Evolutionary conservation across 352 stramenopile species (phyloP).

Genomic region (Lagenidium giganteum): DNA sequence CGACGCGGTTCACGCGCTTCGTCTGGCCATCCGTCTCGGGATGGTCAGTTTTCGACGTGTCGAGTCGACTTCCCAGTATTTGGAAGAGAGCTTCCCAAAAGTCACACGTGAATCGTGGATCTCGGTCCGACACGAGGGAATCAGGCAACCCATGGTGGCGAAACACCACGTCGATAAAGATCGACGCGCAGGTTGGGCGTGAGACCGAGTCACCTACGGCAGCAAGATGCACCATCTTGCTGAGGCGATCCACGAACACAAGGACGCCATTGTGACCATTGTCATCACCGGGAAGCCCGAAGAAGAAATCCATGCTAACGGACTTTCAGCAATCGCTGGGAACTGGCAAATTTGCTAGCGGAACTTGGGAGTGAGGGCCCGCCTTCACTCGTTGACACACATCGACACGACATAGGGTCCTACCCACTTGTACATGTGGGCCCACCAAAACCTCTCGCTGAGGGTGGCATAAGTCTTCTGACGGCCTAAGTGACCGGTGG

Average conservation of each 20-base stretch:
- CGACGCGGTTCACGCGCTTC: conserved; percentile 5
- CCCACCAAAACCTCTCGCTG: conserved; percentile 4
- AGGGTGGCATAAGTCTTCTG: conserved; percentile 17
- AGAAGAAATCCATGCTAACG: conserved; percentile 15
- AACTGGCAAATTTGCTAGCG: conserved; percentile 9
- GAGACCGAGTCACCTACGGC: background rate
- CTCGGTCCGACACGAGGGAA: conserved; percentile 3
- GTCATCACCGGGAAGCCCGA: conserved; percentile 1
- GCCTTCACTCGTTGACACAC: conserved; percentile 10
- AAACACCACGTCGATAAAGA: conserved; percentile 3
- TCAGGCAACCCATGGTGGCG: background rate
- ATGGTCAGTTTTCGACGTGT: conserved; percentile 16
- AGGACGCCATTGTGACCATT: conserved; percentile 1
- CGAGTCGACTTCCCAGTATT: too few relatives aligned
- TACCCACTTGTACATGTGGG: conserved; percentile 20
- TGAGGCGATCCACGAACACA: conserved; percentile 5
- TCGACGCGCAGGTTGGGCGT: background rate
- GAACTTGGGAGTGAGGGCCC: conserved; percentile 4
- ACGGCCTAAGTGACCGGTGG: conserved; percentile 7
- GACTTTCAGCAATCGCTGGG: conserved; percentile 9
- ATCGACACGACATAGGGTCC: conserved; percentile 8
- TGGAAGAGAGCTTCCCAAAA: conserved; percentile 12
- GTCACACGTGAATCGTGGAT: conserved; percentile 7
- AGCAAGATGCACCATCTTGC: conserved; percentile 3
- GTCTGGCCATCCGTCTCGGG: conserved; percentile 14